phyloP scores from a whole-genome alignment of 2,329 filamentous ascomycete species.

The Microsporum audouinii region DNA sequence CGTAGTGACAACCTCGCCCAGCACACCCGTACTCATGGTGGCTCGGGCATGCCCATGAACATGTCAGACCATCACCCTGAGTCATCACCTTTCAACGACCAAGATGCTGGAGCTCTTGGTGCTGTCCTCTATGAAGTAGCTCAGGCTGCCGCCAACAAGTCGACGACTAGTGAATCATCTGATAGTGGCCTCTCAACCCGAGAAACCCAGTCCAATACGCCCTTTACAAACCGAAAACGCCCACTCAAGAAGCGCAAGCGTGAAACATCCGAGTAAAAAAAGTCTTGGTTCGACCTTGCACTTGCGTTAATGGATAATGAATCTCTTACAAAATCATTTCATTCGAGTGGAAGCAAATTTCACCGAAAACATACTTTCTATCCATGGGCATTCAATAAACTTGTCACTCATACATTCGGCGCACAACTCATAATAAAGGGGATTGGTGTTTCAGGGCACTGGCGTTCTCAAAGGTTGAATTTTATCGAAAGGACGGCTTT shows the following conservation, averaged over 20 bases:
- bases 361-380: not conserved
- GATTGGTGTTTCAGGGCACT: not conserved
- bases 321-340: slow-evolving; percentile 5
- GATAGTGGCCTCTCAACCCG: slow-evolving; percentile 26
- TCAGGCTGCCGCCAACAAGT: slow-evolving; percentile 56
- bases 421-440: not conserved
- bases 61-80: slow-evolving; percentile 60
- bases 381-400: not conserved
- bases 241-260: slow-evolving; percentile 71
- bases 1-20: slow-evolving; percentile 95
- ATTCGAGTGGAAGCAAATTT: not conserved
- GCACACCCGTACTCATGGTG: slow-evolving; percentile 86
- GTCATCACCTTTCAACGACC: slow-evolving; percentile 37
- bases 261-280: slow-evolving; percentile 23
- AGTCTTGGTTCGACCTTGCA: not conserved
- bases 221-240: slow-evolving; percentile 34
- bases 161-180: slow-evolving; percentile 34
- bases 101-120: slow-evolving; percentile 55
- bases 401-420: not conserved
- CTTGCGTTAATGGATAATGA: slow-evolving; percentile 9
- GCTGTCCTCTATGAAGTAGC: slow-evolving; percentile 74
- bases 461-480: not conserved
- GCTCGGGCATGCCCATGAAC: slow-evolving; percentile 81
- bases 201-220: slow-evolving; percentile 16
- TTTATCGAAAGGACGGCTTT: not conserved